Base-by-base conservation (phyloP, 2,329 filamentous ascomycete species). In the Atkinsonella hypoxylon region DNA sequence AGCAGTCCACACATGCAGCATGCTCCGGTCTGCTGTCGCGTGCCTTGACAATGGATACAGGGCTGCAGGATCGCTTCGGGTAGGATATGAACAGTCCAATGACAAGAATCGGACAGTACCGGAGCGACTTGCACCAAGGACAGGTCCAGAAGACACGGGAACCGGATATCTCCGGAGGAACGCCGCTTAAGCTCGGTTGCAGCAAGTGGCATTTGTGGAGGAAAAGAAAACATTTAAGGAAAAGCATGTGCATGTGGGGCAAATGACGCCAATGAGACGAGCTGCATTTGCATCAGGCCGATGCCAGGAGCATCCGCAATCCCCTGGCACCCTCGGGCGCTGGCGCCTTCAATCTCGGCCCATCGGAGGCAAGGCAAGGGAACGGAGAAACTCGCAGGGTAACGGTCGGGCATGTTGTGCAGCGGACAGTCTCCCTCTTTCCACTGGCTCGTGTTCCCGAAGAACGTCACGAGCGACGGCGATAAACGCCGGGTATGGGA, bases 181-280 rank as follows among this genome's bases (percentile, higher is more conserved):
- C 11, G 10, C 47, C 52, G 53, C 53, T 53, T 51, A 53, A 42
- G 54, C 45, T 54, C 54, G 54, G 54, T 52, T 55, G 50, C 53
- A 49, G 30, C 46, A 30, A 38, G 31, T 20, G 40, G 44, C 49
- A 31, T 34, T 17, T 41, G 48, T 31, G 48, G 34, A 40, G 48
- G 38, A 26, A 26, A 44, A 32, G 40, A 39, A 34, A 46, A 47
- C 20, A 22, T 22, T 2, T 3, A 46, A 44, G 38, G 40, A 39
- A 36, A 47, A 50, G 40, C 48, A 46, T 51, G 50, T 51, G 49
- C 22, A 22, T 45, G 46, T 32, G 46, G 50, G 46, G 20, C 48
- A 5, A 13, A 15, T 39, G 18, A 17, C 10, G 34, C 48, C 48
- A 47, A 51, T 48, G 39, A 13, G 30, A 20, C 26, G 12, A 42